Conservation (phyloP, 1,139 yeast species). For the Meyerozyma athensensis region DNA sequence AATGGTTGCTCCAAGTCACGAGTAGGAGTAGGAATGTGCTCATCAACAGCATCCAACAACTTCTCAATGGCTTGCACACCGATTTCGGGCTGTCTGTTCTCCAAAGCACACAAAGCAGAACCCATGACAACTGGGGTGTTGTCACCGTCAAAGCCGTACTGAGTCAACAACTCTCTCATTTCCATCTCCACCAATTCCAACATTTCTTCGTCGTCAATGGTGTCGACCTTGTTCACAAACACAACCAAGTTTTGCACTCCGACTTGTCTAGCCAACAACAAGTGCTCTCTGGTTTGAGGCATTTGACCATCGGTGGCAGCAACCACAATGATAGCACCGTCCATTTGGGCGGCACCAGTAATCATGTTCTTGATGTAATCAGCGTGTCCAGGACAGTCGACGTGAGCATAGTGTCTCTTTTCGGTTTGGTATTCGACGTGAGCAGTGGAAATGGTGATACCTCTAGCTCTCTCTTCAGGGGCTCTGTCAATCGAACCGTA, state of each 20-base stretch:
- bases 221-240: slow-evolving; percentile 95
- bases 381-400: slow-evolving; percentile 84
- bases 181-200: slow-evolving; percentile 99
- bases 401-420: slow-evolving; percentile 74
- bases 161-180: slow-evolving; percentile 91
- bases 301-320: slow-evolving; percentile 99
- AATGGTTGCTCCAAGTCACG: slow-evolving; percentile 97
- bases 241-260: slow-evolving; percentile 98
- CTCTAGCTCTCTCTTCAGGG: slow-evolving; percentile 99
- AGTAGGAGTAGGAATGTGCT: slow-evolving; percentile 89
- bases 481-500: slow-evolving; percentile 94
- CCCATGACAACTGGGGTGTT: slow-evolving; percentile 98
- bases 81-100: slow-evolving; percentile 83
- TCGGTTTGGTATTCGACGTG: slow-evolving; percentile 95
- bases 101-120: slow-evolving; percentile 95
- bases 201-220: slow-evolving; percentile 98
- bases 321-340: slow-evolving; percentile 98
- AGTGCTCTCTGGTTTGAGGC: slow-evolving; percentile 99
- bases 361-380: slow-evolving; percentile 99
- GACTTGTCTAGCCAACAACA: slow-evolving; percentile 97
- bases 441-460: slow-evolving; percentile 97
- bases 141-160: slow-evolving; percentile 97
- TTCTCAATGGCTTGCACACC: slow-evolving; percentile 82
- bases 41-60: slow-evolving; percentile 89
- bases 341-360: slow-evolving; percentile 99